Percentiles rank a stretch among this genome's conserved stretches.
Conservation (phyloP, 225 moss, liverwort and hornwort genomes). For the Antitrichia curtipendula region DNA sequence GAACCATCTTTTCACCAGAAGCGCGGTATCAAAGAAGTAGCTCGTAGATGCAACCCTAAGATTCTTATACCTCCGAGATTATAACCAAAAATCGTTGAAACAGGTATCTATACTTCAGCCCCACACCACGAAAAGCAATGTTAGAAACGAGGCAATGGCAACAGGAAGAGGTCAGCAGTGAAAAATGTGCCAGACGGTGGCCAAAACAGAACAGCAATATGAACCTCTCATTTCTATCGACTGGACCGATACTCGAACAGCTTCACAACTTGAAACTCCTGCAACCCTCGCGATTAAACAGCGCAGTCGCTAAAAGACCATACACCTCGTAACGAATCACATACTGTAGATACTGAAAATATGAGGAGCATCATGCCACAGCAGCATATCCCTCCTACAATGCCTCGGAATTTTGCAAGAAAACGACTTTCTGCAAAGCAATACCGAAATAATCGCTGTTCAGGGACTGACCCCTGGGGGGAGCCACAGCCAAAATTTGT, state of each 20-base stretch:
- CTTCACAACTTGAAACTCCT: background rate
- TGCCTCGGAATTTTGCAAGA: background rate
- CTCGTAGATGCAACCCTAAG: background rate
- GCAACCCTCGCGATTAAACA: background rate
- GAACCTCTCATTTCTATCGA: background rate
- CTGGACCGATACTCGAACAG: background rate
- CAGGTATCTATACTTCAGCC: background rate
- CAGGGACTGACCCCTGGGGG: background rate
- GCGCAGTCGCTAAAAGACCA: background rate
- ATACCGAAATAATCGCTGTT: background rate
- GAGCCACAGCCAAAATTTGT: background rate
- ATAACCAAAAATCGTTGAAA: background rate
- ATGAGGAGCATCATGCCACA: background rate
- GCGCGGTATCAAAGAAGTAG: background rate
- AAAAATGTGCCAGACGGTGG: background rate
- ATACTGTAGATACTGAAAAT: background rate
- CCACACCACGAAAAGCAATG: background rate
- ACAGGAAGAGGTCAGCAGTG: background rate
- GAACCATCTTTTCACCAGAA: conserved; percentile 50
- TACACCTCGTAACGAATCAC: background rate
- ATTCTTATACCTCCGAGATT: background rate
- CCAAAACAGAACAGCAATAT: background rate
- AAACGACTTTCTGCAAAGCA: background rate
- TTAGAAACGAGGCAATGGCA: background rate
- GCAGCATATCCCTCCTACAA: background rate